Base-by-base conservation (phyloP, 202 grass and related monocot genomes). In the Hordeum pubiflorum region DNA sequence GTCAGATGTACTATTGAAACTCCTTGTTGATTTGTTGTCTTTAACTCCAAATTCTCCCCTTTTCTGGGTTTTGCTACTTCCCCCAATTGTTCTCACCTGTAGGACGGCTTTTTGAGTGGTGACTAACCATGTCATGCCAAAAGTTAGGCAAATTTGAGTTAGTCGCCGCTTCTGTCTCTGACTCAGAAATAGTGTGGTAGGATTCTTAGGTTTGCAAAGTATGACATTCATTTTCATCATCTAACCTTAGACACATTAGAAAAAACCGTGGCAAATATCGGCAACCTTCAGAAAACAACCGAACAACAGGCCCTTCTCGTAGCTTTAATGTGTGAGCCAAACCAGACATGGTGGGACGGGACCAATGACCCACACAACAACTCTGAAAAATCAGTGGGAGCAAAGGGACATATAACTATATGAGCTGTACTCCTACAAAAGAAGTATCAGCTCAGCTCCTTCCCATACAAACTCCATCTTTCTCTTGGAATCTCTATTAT, bases 1-100 rank as follows among this genome's bases (percentile, higher is more conserved):
- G 33, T 52, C 36, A 69, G 82, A 84, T 59, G 73, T 84, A 82
- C 66, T 68, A 12, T 77, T 15, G 4, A 14, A 63, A 21, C 15
- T 69, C 34, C 41, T 43, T 59, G 24, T 76, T 72, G 14, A 33
- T 61, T 22, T 54, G 69, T 52, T 52, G 39, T 22, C n/a, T 72
- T 81, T 38, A 72, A 7, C 41, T n/a, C 40, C 20, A 26, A 32
- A 54, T 68, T 36, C 20, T 79, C 31, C 4, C 7, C 2, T 56
- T 68, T 79, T 14, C 64, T 56, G 52, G 52, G 18, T 56, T 56
- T 56, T 56, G 52, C 52, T 56, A 56, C 52, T 56, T 56, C 21
- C 52, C 18, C 46, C 52, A 18, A 56, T 56, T 41, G 4, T 69
- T 9, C 36, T 31, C 37, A 69, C 37, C 20, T 69, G 65, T 69